Percentiles rank a stretch among this genome's conserved stretches.
Conservation (phyloP, 2,329 filamentous ascomycete species). For the Leptographium radiaticola region DNA sequence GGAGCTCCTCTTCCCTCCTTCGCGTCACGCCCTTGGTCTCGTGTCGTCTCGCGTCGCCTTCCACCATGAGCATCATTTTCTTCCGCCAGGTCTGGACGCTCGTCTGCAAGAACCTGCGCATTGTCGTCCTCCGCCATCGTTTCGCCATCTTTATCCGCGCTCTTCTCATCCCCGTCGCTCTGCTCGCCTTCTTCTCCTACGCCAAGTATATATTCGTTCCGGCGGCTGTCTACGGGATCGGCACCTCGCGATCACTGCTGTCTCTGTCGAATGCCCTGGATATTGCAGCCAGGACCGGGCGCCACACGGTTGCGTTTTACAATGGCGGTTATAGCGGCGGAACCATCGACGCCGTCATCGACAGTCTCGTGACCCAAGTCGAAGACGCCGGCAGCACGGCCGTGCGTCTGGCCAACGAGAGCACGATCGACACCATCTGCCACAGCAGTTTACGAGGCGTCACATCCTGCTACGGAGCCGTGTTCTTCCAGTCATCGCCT, state of each 20-base stretch:
- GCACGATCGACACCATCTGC: conserved; percentile 33
- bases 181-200: conserved; percentile 51
- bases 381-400: conserved; percentile 35
- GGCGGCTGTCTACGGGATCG: conserved; percentile 63
- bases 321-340: conserved; percentile 59
- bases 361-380: conserved; percentile 45
- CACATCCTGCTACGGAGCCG: conserved; percentile 59
- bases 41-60: too few relatives aligned
- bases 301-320: conserved; percentile 63
- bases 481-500: conserved; percentile 63
- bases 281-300: conserved; percentile 37
- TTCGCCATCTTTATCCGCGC: conserved; percentile 40
- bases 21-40: background rate
- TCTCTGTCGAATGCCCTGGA: conserved; percentile 51
- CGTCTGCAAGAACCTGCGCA: conserved; percentile 48
- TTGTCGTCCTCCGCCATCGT: conserved; percentile 40
- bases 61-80: conserved; percentile 7
- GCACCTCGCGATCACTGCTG: conserved; percentile 44
- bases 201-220: conserved; percentile 75
- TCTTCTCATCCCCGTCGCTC: conserved; percentile 43
- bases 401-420: conserved; percentile 13
- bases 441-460: conserved; percentile 47
- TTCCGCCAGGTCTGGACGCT: conserved; percentile 45
- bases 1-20: background rate
- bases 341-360: conserved; percentile 59